phyloP scores from a whole-genome alignment of 371 early-diverging fungal species.

The Funneliformis caledonium region DNA sequence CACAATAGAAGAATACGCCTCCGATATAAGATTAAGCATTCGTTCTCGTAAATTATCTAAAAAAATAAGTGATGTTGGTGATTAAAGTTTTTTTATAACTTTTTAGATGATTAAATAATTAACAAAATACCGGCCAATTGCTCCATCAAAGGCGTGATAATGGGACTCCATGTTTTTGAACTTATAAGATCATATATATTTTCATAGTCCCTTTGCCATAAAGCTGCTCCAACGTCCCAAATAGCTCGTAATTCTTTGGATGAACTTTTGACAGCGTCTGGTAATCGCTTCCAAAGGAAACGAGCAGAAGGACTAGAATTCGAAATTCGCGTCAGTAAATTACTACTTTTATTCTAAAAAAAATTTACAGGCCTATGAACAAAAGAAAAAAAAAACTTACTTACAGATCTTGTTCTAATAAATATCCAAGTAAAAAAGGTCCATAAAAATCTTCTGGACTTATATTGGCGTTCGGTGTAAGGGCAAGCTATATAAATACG shows the following conservation, averaged over 20 bases:
- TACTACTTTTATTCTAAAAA: neutral
- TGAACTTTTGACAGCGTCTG: conserved; percentile 19
- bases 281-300: conserved; percentile 41
- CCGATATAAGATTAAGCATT: conserved; percentile 33
- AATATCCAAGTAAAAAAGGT: conserved; percentile 23
- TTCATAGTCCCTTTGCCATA: conserved; percentile 36
- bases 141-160: conserved; percentile 32
- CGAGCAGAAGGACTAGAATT: conserved; percentile 23
- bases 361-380: neutral
- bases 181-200: conserved; percentile 17
- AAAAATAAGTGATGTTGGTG: neutral
- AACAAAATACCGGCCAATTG: conserved; percentile 26
- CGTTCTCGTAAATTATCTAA: conserved; percentile 34
- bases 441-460: conserved; percentile 36
- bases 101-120: neutral
- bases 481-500: conserved; percentile 26
- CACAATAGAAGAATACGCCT: conserved; percentile 40
- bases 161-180: conserved; percentile 25
- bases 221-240: conserved; percentile 31
- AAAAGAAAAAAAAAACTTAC: neutral
- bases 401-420: conserved; percentile 38
- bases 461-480: conserved; percentile 21
- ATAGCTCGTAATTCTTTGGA: conserved; percentile 25
- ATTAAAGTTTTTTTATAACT: neutral
- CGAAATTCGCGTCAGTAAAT: neutral